Base-by-base conservation (phyloP, 2,329 filamentous ascomycete genomes). In the Aspergillus floridensis region DNA sequence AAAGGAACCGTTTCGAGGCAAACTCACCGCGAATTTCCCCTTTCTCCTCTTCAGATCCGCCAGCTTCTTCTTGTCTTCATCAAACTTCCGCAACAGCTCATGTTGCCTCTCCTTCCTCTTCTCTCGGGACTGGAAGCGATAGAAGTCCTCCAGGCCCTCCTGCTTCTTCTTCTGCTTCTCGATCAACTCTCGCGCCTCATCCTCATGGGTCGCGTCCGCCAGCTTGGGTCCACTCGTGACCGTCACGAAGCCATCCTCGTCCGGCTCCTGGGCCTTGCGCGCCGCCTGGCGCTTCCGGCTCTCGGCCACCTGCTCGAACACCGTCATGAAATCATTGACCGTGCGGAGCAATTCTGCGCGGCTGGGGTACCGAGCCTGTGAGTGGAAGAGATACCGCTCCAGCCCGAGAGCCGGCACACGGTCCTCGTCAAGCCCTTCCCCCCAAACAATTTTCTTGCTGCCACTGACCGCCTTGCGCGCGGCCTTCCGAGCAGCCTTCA, bases 181-280 rank as follows among this genome's bases (percentile, higher is more conserved):
- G 59, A 81, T 77, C 68, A 84, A 76, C 49, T 81, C 82, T 70
- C 87, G 84, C 16, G 87, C 86, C 68, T 90, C 92, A 66, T 88
- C 88, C 62, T 87, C 83, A 57, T 88, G 84, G 1, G 90, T 92
- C 1, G 91, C 87, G n/a, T 88, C 89, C 6, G 82, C 82, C 59
- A 88, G 81, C 60, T 83, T 82, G 44, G 90, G 90, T 26, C 92
- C 92, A 57, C 90, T 84, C 1, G 88, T 90, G 24, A 99, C 95
- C 3, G 93, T 98, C 52, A 98, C 84, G 73, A 99, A 99, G 2
- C 95, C 95, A 74, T 99, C 95, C 70, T 92, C 93, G 74, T 99
- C 95, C 0, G 93, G 92, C 69, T 92, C 88, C 66, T 89, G 88
- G 61, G 91, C 86, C 62, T 88, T 79, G 57, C 84, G 72, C 78